Percentiles rank a stretch among this genome's conserved stretches.
These are phyloP conservation scores for Penicillium antarcticum DNA, from an alignment of 495 filamentous ascomycete genomes.

Conservation along the genomic window DNA sequence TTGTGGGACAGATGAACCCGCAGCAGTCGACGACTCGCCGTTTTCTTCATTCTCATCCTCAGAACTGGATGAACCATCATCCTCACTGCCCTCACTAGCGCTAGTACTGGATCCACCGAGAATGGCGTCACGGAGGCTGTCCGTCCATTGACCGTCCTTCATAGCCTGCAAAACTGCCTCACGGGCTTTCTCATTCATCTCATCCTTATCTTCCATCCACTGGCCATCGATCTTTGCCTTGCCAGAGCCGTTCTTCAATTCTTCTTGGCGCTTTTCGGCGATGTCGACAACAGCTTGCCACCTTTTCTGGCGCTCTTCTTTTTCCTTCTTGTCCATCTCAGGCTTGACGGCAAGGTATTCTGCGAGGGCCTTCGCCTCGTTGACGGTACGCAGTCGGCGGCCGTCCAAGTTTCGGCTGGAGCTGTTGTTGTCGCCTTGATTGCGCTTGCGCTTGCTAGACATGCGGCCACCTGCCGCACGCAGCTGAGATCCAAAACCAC, in stretches of 20 bases:
- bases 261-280: slow-evolving; percentile 76
- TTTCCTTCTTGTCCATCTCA: slow-evolving; percentile 91
- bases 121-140: slow-evolving; percentile 43
- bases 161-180: slow-evolving; percentile 79
- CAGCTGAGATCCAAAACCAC: slow-evolving; percentile 95
- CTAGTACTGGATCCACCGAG: slow-evolving; percentile 45
- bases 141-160: slow-evolving; percentile 56
- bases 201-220: slow-evolving; percentile 92
- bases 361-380: slow-evolving; percentile 89
- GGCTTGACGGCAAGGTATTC: slow-evolving; percentile 95
- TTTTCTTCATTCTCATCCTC: slow-evolving; percentile 47
- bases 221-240: slow-evolving; percentile 77
- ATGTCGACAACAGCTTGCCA: slow-evolving; percentile 84
- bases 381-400: slow-evolving; percentile 83
- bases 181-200: slow-evolving; percentile 73
- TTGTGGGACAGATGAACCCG: slow-evolving; percentile 24
- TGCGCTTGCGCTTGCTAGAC: slow-evolving; percentile 86
- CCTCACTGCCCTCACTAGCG: slow-evolving; percentile 47
- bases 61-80: slow-evolving; percentile 37
- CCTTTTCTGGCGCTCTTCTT: slow-evolving; percentile 72
- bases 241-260: slow-evolving; percentile 63
- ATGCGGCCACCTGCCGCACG: slow-evolving; percentile 96
- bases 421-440: slow-evolving; percentile 77
- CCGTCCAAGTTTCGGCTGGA: slow-evolving; percentile 94
- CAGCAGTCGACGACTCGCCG: slow-evolving; percentile 14